These are phyloP conservation scores for Polytrichum formosum DNA, from an alignment of 225 moss, liverwort and hornwort species.

Conservation along the genomic window DNA sequence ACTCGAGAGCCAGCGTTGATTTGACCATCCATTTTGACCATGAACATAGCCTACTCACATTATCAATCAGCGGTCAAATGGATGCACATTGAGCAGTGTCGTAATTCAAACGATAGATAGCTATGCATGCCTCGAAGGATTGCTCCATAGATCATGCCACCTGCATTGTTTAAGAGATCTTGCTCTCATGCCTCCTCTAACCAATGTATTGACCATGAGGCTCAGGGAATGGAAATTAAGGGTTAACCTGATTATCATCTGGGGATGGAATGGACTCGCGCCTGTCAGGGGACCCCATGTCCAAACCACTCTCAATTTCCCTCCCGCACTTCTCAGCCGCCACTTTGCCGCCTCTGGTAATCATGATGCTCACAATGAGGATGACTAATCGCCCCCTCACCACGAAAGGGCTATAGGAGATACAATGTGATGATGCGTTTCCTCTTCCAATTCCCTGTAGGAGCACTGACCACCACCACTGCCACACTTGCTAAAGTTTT, in stretches of 20 bases:
- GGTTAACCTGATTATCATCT: conserved; percentile 67
- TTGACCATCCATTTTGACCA: too few species aligned
- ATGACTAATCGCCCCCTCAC: background rate
- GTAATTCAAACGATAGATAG: background rate
- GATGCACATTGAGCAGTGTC: background rate
- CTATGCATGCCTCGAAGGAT: background rate
- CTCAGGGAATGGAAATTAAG: conserved; percentile 1
- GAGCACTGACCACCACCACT: background rate
- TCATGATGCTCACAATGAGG: conserved; percentile 18
- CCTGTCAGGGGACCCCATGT: conserved; percentile 81
- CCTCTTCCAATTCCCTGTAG: background rate
- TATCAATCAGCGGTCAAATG: background rate
- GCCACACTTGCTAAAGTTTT: too few species aligned
- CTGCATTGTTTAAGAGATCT: background rate
- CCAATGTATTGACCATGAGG: background rate
- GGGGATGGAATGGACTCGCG: conserved; percentile 63
- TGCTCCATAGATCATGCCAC: background rate
- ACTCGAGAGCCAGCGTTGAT: too few species aligned
- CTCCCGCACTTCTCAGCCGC: conserved; percentile 44
- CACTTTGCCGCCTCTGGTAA: conserved; percentile 46
- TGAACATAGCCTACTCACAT: too few species aligned
- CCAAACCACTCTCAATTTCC: conserved; percentile 33
- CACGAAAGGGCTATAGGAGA: background rate
- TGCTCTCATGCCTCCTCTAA: too few species aligned
- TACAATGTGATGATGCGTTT: background rate